Conservation (phyloP, 257 asterid genomes). For the Solanum bukasovii region DNA sequence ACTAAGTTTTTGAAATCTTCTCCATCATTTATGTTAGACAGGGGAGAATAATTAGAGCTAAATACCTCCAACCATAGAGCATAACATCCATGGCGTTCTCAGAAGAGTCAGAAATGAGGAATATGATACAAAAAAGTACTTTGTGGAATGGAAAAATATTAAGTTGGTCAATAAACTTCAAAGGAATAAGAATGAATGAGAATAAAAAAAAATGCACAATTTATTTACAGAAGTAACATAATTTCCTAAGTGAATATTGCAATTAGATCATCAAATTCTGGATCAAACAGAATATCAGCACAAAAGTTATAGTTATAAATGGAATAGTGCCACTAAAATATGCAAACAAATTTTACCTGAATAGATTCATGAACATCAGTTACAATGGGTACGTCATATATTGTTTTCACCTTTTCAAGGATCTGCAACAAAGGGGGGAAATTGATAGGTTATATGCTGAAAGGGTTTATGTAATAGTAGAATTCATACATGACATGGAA, state of each 20-base stretch:
- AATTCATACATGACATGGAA: background rate
- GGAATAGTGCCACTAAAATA: background rate
- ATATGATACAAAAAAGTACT: background rate
- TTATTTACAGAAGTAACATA: background rate
- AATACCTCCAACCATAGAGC: background rate
- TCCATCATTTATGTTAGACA: background rate
- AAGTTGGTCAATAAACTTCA: background rate
- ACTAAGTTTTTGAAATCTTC: background rate
- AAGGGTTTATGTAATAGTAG: background rate
- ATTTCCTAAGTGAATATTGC: background rate
- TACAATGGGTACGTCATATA: slow-evolving; percentile 59
- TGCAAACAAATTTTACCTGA: slow-evolving; percentile 35
- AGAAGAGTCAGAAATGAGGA: background rate
- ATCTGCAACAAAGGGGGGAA: slow-evolving; percentile 23
- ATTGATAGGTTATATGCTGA: background rate
- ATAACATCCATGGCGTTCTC: background rate
- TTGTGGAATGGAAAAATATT: background rate
- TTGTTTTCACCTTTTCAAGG: slow-evolving; percentile 74
- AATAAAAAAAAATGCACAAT: background rate
- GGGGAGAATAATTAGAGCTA: background rate
- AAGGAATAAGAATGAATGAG: background rate
- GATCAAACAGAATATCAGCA: background rate
- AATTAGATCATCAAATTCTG: background rate
- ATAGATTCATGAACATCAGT: slow-evolving; percentile 75
- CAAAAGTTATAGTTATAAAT: background rate